phyloP scores from a whole-genome alignment of 2,329 filamentous ascomycete species.

The Colletotrichum incanum region DNA sequence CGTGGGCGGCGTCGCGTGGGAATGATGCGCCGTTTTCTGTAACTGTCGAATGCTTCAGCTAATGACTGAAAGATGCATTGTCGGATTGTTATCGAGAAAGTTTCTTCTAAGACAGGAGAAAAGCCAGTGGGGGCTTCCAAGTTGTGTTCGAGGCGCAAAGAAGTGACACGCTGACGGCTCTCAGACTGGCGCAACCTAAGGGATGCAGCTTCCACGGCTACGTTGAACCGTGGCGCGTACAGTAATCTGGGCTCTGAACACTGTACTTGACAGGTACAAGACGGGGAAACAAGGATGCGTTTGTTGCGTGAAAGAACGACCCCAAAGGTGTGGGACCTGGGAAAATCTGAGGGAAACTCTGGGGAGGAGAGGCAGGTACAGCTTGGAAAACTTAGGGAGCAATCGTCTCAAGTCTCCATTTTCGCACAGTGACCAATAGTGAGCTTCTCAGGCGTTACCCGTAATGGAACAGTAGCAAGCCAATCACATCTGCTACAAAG shows the following conservation, averaged over 20 bases:
- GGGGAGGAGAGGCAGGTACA: neutral
- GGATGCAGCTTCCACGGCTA: slow-evolving; percentile 28
- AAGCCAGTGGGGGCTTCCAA: neutral
- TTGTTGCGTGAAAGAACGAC: too few species aligned
- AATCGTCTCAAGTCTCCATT: neutral
- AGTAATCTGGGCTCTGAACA: neutral
- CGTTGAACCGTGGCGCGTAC: slow-evolving; percentile 17
- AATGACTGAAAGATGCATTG: neutral
- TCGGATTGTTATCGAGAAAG: neutral
- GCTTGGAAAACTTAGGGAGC: too few species aligned
- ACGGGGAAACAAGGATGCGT: neutral
- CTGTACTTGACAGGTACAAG: neutral
- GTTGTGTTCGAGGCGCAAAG: slow-evolving; percentile 17
- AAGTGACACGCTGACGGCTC: slow-evolving; percentile 21
- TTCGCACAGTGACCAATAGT: neutral
- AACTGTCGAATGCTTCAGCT: neutral
- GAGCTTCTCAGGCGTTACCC: neutral
- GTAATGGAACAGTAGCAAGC: neutral
- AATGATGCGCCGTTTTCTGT: neutral
- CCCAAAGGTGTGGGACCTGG: too few species aligned
- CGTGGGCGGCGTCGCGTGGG: neutral
- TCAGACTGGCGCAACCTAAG: slow-evolving; percentile 18
- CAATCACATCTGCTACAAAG: neutral
- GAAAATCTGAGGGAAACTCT: neutral
- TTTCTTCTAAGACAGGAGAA: neutral